A percentile compares a stretch with the other conserved stretches of the same genome.
Conservation (phyloP, 164 flowering plant species). For the Sedum album region DNA sequence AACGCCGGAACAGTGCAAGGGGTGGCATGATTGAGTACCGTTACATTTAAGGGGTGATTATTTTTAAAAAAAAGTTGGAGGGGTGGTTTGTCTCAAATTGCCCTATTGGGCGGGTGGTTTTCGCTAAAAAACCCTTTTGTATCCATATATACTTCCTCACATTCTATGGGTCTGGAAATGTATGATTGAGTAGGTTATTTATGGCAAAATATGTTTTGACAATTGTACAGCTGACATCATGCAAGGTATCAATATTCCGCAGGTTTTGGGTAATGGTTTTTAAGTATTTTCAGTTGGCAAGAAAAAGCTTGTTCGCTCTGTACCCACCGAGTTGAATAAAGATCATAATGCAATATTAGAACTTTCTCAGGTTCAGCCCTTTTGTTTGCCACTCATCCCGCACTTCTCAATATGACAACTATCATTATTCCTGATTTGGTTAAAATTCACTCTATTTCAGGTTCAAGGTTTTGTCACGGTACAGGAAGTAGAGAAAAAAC, state of each 20-base stretch:
- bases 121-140: no score
- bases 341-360: conserved; percentile 97
- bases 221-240: neutral
- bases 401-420: neutral
- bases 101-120: no score
- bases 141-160: neutral
- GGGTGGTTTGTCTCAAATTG: no score
- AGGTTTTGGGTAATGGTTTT: conserved; percentile 89
- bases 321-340: conserved; percentile 93
- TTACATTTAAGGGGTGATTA: no score
- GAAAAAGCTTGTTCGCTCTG: conserved; percentile 87
- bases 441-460: conserved; percentile 23
- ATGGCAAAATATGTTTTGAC: neutral
- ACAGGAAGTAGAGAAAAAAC: conserved; percentile 62
- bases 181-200: neutral
- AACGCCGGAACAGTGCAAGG: no score
- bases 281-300: conserved; percentile 92
- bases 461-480: conserved; percentile 88
- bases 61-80: no score
- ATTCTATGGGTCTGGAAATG: neutral
- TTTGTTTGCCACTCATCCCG: neutral
- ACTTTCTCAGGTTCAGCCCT: conserved; percentile 74
- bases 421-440: neutral
- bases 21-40: no score
- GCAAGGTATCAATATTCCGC: conserved; percentile 12